A percentile compares a stretch with the other conserved stretches of the same genome.
Evolutionary conservation across 2,329 filamentous ascomycete species (phyloP).

Genomic region (Claviceps sp.): DNA sequence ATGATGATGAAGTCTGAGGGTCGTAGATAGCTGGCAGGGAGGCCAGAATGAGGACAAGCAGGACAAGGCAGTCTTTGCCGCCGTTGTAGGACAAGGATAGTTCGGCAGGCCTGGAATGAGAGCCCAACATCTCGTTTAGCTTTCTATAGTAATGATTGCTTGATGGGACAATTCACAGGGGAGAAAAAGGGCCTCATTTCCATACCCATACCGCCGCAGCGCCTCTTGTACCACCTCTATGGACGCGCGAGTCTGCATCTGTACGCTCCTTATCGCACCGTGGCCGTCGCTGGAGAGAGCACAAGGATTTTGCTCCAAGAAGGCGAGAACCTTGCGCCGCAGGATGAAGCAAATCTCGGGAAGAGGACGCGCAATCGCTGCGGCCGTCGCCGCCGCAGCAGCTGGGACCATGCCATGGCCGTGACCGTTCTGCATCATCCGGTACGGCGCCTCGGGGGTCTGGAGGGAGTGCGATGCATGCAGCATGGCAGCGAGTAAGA

Average conservation of each 20-base stretch:
- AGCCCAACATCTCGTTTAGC: too few species aligned
- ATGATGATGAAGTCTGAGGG: slow-evolving; percentile 12
- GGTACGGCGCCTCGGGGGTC: not conserved
- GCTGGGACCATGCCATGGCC: slow-evolving; percentile 2
- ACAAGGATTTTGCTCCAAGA: slow-evolving; percentile 46
- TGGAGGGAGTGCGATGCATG: not conserved
- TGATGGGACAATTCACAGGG: not conserved
- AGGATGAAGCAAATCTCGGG: slow-evolving; percentile 36
- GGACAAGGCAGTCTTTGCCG: slow-evolving; percentile 92
- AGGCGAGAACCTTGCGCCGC: slow-evolving; percentile 46
- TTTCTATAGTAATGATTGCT: too few species aligned
- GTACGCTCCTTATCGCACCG: slow-evolving; percentile 47
- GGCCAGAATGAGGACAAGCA: slow-evolving; percentile 75
- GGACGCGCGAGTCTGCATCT: slow-evolving; percentile 60
- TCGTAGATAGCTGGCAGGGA: slow-evolving; percentile 28
- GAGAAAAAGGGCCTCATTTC: slow-evolving; percentile 5
- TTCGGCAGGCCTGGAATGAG: slow-evolving; percentile 47
- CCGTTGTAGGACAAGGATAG: slow-evolving; percentile 93
- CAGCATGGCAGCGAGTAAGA: not conserved
- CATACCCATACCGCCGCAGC: slow-evolving; percentile 60
- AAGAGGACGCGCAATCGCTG: not conserved
- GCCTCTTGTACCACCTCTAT: slow-evolving; percentile 64
- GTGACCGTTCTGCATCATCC: slow-evolving; percentile 5
- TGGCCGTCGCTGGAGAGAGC: slow-evolving; percentile 39
- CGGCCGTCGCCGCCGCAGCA: not conserved